Conservation (phyloP, 441 rosid genomes). For the Gossypium trilobum region DNA sequence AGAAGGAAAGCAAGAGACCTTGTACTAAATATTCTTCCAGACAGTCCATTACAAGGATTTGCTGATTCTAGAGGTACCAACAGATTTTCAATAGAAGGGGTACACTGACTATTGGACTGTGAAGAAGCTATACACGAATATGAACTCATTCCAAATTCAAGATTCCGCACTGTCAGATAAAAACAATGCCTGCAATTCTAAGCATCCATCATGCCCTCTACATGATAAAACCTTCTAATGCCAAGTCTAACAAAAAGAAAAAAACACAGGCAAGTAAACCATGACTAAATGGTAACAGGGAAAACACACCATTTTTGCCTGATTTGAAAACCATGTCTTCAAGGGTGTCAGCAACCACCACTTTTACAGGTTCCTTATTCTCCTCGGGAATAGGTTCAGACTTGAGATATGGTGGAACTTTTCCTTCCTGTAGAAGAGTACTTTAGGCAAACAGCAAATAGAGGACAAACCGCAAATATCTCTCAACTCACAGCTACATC, state of each 20-base stretch:
- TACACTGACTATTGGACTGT: not conserved
- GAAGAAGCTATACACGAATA: not conserved
- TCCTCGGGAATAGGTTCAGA: conserved; percentile 82
- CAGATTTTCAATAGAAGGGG: not conserved
- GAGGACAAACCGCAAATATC: not conserved
- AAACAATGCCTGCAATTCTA: not conserved
- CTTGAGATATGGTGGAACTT: conserved; percentile 46
- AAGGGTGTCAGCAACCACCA: conserved; percentile 76
- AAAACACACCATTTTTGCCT: conserved; percentile 67
- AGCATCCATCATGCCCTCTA: not conserved
- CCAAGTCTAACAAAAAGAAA: not conserved
- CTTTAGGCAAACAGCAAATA: conserved; percentile 8
- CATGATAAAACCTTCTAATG: not conserved
- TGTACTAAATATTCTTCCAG: not conserved
- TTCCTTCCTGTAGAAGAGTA: conserved; percentile 56
- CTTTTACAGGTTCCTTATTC: conserved; percentile 80
- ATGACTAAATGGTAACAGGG: not conserved
- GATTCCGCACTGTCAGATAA: not conserved
- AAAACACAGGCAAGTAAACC: not conserved
- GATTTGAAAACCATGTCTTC: conserved; percentile 72
- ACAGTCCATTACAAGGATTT: not conserved
- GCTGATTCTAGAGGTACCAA: not conserved
- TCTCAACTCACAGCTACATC: not conserved
- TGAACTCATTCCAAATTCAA: not conserved
- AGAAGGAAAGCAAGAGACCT: not conserved